These are phyloP conservation scores for Monosporascus sp. DNA, from an alignment of 2,329 filamentous ascomycete genomes.

Conservation along the genomic window DNA sequence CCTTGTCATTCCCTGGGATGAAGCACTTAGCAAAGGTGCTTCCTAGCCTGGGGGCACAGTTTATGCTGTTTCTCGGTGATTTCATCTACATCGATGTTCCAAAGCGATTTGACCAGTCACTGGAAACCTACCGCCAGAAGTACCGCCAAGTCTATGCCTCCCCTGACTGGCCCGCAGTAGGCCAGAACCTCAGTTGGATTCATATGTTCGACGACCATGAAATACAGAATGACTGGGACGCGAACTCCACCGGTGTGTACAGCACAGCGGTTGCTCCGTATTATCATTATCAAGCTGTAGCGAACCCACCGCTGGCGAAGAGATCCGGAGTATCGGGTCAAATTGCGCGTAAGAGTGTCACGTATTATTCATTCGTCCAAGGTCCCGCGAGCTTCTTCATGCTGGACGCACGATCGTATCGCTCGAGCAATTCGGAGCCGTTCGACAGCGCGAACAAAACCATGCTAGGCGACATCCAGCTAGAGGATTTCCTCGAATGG, in stretches of 20 bases:
- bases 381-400: conserved; percentile 94
- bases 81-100: conserved; percentile 93
- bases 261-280: conserved; percentile 76
- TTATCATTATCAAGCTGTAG: conserved; percentile 75
- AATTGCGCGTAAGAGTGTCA: conserved; percentile 47
- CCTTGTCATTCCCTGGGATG: conserved; percentile 76
- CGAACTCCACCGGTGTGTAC: conserved; percentile 76
- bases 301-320: conserved; percentile 70
- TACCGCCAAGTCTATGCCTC: conserved; percentile 96
- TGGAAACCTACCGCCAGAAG: conserved; percentile 78
- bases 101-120: conserved; percentile 63
- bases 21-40: conserved; percentile 69
- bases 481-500: conserved; percentile 74
- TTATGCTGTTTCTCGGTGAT: conserved; percentile 78
- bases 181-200: conserved; percentile 86
- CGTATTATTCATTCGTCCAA: conserved; percentile 85
- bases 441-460: conserved; percentile 64
- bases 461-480: conserved; percentile 78
- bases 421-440: conserved; percentile 59
- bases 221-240: conserved; percentile 88
- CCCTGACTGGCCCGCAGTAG: conserved; percentile 77
- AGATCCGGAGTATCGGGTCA: conserved; percentile 35
- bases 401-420: conserved; percentile 84
- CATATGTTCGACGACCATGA: conserved; percentile 97
- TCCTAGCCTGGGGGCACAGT: conserved; percentile 65